Conservation (phyloP, 1,284 basidiomycete genomes). For the Thelephora terrestris region DNA sequence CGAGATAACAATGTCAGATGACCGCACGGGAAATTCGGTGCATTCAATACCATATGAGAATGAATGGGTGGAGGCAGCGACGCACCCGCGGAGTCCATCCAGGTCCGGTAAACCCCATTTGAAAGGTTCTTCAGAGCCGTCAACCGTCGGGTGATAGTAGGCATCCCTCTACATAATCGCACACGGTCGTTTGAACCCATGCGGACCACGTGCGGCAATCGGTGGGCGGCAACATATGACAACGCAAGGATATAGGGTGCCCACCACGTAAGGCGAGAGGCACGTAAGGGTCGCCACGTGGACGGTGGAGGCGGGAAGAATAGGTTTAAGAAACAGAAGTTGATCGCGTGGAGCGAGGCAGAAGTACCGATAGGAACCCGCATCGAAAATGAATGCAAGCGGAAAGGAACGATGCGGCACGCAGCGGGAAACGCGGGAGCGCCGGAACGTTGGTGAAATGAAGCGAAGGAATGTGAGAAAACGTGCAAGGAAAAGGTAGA, state of each 20-base stretch:
- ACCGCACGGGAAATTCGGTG: too few relatives aligned
- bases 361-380: too few relatives aligned
- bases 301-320: too few relatives aligned
- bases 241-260: not conserved
- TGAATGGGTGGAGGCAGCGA: constrained; percentile 4
- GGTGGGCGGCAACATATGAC: too few relatives aligned
- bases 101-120: constrained; percentile 97
- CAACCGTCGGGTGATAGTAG: constrained; percentile 86
- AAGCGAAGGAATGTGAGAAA: not conserved
- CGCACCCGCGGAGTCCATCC: constrained; percentile 77
- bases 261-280: not conserved
- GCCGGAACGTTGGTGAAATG: too few relatives aligned
- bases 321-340: not conserved
- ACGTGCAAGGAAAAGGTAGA: not conserved
- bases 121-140: constrained; percentile 89
- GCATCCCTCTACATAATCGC: constrained; percentile 61
- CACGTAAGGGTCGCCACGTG: too few relatives aligned
- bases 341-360: not conserved
- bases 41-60: too few relatives aligned
- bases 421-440: not conserved
- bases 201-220: too few relatives aligned
- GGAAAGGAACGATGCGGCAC: not conserved
- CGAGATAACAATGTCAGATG: too few relatives aligned
- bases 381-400: too few relatives aligned
- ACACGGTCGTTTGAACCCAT: too few relatives aligned